These are phyloP conservation scores for Schrenkiella parvula DNA, from an alignment of 345 rosid species.

Conservation along the genomic window DNA sequence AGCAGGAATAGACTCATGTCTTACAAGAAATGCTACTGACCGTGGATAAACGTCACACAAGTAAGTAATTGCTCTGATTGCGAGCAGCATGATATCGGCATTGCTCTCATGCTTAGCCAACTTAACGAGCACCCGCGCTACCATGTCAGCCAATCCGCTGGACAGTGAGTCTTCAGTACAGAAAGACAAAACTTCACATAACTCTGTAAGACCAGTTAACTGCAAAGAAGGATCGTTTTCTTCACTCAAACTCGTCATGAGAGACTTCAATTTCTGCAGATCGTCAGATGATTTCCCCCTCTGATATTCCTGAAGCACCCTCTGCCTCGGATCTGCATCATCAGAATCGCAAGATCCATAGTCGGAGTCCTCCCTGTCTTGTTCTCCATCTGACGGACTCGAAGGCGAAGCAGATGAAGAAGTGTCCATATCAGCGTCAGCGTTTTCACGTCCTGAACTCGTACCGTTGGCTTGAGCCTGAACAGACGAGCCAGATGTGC, in stretches of 20 bases:
- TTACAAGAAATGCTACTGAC: constrained; percentile 66
- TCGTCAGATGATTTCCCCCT: constrained; percentile 64
- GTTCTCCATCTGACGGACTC: constrained; percentile 73
- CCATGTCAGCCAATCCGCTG: constrained; percentile 53
- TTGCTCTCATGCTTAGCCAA: constrained; percentile 57
- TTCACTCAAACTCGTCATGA: constrained; percentile 48
- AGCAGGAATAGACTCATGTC: constrained; percentile 72
- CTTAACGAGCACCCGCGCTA: constrained; percentile 75
- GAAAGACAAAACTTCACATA: constrained; percentile 89
- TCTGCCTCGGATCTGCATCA: constrained; percentile 53
- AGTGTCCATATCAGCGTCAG: constrained; percentile 78
- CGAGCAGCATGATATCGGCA: constrained; percentile 71
- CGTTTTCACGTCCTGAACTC: constrained; percentile 42
- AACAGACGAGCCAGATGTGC: constrained; percentile 60
- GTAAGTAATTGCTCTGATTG: constrained; percentile 85
- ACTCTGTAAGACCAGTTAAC: constrained; percentile 64
- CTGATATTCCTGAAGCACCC: constrained; percentile 54
- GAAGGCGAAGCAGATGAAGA: constrained; percentile 84
- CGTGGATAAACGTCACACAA: constrained; percentile 85
- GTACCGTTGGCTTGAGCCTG: constrained; percentile 52
- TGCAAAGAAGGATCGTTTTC: constrained; percentile 59
- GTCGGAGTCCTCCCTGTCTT: constrained; percentile 57
- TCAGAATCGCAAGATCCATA: constrained; percentile 87
- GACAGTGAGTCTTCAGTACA: constrained; percentile 77
- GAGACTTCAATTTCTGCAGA: constrained; percentile 59